These are phyloP conservation scores for Penicillium sp. DNA, from an alignment of 2,329 filamentous ascomycete species.

Conservation along the genomic window DNA sequence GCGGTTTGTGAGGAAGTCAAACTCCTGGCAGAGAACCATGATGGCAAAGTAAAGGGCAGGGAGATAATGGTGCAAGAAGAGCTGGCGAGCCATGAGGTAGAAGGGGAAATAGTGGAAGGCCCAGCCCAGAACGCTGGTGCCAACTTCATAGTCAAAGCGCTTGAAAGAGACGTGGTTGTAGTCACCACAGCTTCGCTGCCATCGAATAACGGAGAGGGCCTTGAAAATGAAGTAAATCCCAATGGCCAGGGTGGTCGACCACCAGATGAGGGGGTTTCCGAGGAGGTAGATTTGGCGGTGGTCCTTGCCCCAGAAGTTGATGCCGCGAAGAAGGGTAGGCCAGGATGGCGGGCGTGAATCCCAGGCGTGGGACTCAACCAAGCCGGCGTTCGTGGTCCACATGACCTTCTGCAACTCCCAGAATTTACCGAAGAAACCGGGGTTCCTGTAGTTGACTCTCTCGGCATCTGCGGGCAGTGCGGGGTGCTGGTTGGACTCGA, in stretches of 20 bases:
- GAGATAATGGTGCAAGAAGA: slow-evolving; percentile 98
- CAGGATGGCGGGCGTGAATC: slow-evolving; percentile 91
- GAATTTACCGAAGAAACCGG: slow-evolving; percentile 96
- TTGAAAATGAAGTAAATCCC: slow-evolving; percentile 78
- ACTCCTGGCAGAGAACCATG: slow-evolving; percentile 80
- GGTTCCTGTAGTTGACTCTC: slow-evolving; percentile 92
- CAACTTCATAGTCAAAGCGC: slow-evolving; percentile 96
- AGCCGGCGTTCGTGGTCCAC: slow-evolving; percentile 96
- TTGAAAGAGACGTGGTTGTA: slow-evolving; percentile 81
- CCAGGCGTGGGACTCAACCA: slow-evolving; percentile 96
- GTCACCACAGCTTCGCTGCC: slow-evolving; percentile 90
- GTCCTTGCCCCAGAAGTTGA: slow-evolving; percentile 98
- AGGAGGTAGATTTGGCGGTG: slow-evolving; percentile 94
- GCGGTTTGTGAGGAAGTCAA: slow-evolving; percentile 77
- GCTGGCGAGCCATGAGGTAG: slow-evolving; percentile 94
- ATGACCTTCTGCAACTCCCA: slow-evolving; percentile 96
- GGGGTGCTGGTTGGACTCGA: slow-evolving; percentile 86
- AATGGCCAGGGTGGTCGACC: slow-evolving; percentile 75
- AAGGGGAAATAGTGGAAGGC: slow-evolving; percentile 99
- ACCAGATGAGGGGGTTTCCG: slow-evolving; percentile 94
- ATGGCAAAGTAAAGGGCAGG: slow-evolving; percentile 94
- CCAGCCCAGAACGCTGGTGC: slow-evolving; percentile 86
- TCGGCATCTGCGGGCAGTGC: slow-evolving; percentile 70
- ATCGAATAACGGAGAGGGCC: slow-evolving; percentile 78
- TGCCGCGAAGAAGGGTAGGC: slow-evolving; percentile 87